phyloP scores from a whole-genome alignment of 2,329 filamentous ascomycete species.

The Cladosporium sp. region DNA sequence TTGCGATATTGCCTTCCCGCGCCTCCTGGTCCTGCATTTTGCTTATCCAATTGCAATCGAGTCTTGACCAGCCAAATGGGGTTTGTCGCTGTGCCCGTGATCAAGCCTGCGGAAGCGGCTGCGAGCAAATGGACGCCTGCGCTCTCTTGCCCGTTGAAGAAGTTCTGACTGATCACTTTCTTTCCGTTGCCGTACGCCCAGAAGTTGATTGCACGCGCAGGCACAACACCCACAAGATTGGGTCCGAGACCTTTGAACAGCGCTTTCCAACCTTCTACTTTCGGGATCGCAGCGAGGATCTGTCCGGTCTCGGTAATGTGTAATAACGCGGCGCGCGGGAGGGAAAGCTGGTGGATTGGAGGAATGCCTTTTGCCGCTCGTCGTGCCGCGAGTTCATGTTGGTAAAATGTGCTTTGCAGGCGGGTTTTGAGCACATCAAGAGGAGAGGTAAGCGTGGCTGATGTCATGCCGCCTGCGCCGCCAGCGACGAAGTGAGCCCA shows the following conservation, averaged over 20 bases:
- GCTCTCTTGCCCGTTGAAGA: slow-evolving; percentile 66
- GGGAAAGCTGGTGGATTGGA: slow-evolving; percentile 56
- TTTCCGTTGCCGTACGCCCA: slow-evolving; percentile 92
- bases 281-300: slow-evolving; percentile 76
- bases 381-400: slow-evolving; percentile 69
- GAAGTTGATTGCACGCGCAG: slow-evolving; percentile 88
- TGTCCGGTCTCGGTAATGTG: slow-evolving; percentile 84
- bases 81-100: slow-evolving; percentile 87
- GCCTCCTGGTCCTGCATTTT: slow-evolving; percentile 56
- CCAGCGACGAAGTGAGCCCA: slow-evolving; percentile 92
- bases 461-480: slow-evolving; percentile 84
- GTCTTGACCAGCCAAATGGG: slow-evolving; percentile 98
- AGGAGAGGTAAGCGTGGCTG: slow-evolving; percentile 86
- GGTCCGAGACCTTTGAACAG: slow-evolving; percentile 92
- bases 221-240: slow-evolving; percentile 84
- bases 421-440: slow-evolving; percentile 92
- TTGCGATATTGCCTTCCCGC: slow-evolving; percentile 72
- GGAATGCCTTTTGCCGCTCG: slow-evolving; percentile 56
- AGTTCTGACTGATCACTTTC: slow-evolving; percentile 68
- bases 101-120: slow-evolving; percentile 73
- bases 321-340: slow-evolving; percentile 61
- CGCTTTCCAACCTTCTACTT: slow-evolving; percentile 75
- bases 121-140: slow-evolving; percentile 74
- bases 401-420: slow-evolving; percentile 91
- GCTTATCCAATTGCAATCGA: slow-evolving; percentile 84